Base-by-base conservation (phyloP, 2,329 filamentous ascomycete genomes). In the Iodosphaeria phyllophila region DNA sequence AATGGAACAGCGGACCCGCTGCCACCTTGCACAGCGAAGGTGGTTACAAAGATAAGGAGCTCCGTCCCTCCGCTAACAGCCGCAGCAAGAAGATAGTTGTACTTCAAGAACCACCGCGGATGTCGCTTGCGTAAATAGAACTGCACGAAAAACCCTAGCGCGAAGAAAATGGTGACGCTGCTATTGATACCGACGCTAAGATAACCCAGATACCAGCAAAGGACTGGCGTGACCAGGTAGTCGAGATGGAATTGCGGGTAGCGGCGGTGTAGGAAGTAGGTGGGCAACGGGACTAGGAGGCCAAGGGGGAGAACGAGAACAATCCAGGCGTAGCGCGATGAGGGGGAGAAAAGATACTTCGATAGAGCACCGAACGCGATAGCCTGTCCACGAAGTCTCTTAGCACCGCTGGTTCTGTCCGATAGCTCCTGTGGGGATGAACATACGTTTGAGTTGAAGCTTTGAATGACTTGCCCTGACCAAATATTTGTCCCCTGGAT, bases 1-100 rank as follows among this genome's bases (percentile, higher is more conserved):
- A 55, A 54, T 0, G 44, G 36, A 20, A 38, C 30, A 2, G 38
- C 32, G n/a, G 39, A 39, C 2, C 55, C 53, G 27, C 44, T 46
- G 2, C 50, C 55, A 5, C 56, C 56, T 21, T 54, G 48, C 1
- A 60, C 47, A 0, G 48, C 48, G 37, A 56, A 55, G 0, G 48
- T 50, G 3, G 54, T 29, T 15, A 56, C 43, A 20, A 56, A 55
- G 8, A 55, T 40, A 5, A 51, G 37, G 1, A 50, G 42, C 22
- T 51, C 41, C 25, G 47, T 47, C 1, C 48, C 52, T 4, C 52
- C 52, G 23, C 50, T 47, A 18, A 53, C 36, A 3, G 48, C 52
- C 2, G 47, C 52, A 0, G 44, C 44, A 4, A 54, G 37, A 4
- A 56, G 34, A 28, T 55, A 54, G 24, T 50, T 51, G 29, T 52